Evolutionary conservation across 2,329 filamentous ascomycete species (phyloP), one percentile per base, ranked within the genome.

Genomic region (Aspergillus sp.): DNA sequence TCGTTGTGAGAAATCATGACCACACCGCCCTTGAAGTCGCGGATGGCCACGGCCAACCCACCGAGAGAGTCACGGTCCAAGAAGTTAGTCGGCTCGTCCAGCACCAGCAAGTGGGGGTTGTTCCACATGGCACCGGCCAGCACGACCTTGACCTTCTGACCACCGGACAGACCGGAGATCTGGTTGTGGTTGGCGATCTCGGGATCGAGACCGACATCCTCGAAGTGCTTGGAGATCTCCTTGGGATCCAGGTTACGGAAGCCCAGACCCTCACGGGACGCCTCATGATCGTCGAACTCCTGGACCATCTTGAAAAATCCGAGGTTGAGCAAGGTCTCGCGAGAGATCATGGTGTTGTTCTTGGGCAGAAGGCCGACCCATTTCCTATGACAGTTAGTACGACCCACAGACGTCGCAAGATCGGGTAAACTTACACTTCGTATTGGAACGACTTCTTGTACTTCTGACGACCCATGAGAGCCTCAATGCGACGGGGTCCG

Each of bases 1-100:
- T 97, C 92, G 83, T 99, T 97, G 78, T 99, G 94, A 57, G 92
- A 97, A 75, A 99, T 99, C 87, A 99, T 96, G 59, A 99, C 92
- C 2, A 99, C 94, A 73, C 94, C 94, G 62, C 94, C 94, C 79
- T 91, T 95, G 85, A 95, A 99, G 70, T 97, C 94, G 63, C 92
- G 90, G 67, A 99, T 97, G 61, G 94, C 94, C 38, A 96, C 91
- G n/a, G 94, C 92, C 50, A 99, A 84, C 73, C 93, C 94, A 68
- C 94, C 95, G 16, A 99, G 87, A 14, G 92, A 96, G 77, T 99
- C 94, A 64, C 94, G 91, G 70, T 99, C 94, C 80, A 99, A 86
- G 83, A 97, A 99, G 80, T 99, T 99, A 71, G 94, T 97, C 53
- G 94, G 94, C 77, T 99, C 93, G 82, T 99, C 94, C 20, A 99